Base-by-base conservation (phyloP, 495 filamentous ascomycete species). In the Bathelium albidoporum region DNA sequence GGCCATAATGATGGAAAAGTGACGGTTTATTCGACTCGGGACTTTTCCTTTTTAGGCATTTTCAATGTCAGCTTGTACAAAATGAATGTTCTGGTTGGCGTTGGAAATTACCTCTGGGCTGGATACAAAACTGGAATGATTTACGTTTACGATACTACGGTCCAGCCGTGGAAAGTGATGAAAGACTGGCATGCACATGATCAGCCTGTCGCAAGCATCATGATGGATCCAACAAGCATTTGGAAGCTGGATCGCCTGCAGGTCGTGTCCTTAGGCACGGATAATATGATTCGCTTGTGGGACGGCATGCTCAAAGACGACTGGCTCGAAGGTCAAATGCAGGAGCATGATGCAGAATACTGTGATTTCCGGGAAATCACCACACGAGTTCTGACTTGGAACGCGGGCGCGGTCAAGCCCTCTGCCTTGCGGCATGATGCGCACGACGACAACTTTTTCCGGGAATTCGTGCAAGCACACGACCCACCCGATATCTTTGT, bases 71-170 rank as follows among this genome's bases (percentile, higher is more conserved):
- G 90, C 73, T 81, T 91, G 2, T 97, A 96, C 80, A 98, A 96
- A 75, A 93, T 97, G 74, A 96, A 90, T 70, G 87, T 89, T 31
- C 80, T 98, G 31, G 83, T 83, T 20, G 89, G 91, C 9, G 89
- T 91, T 10, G 93, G 91, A 0, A 83, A 85, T 64, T 83, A 90
- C 72, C 81, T 98, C 10, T 98, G 94, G 94, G 90, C 91, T 36
- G 95, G 85, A 7, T 97, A 90, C 74, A 96, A 91, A 70, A 96
- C 88, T 1, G 94, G 94, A n/a, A 96, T 88, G 84, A 85, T 96
- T 32, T 91, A 90, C 65, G 88, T 97, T 14, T 98, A 96, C 71
- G 92, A 97, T 70, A 87, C 89, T 32, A 81, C 74, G 9, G 82
- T 84, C 28, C 86, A 83, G 36, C 94, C 95, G 0, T 98, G 94